Evolutionary conservation across 1,139 yeast species (phyloP).

Genomic region (Suhomyces bolitotheri): DNA sequence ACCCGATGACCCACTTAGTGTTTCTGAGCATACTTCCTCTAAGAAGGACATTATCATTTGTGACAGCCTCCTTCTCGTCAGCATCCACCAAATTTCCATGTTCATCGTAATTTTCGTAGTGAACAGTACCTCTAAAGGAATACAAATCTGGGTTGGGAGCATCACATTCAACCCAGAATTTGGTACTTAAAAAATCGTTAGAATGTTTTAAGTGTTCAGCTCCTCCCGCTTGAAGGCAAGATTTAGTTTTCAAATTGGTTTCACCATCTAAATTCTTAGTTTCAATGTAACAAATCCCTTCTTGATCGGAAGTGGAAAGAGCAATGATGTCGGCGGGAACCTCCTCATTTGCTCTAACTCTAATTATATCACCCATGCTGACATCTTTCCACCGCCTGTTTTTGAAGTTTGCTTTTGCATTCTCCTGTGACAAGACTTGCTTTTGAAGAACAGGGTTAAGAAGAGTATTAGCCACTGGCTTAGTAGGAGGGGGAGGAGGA

Average conservation of each 20-base stretch:
- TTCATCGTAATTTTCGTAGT: constrained; percentile 53
- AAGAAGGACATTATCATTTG: constrained; percentile 74
- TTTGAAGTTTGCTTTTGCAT: constrained; percentile 48
- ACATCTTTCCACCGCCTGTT: constrained; percentile 86
- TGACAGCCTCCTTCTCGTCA: constrained; percentile 69
- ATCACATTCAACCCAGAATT: constrained; percentile 87
- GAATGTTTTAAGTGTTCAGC: constrained; percentile 56
- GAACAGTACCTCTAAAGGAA: constrained; percentile 81
- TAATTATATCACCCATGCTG: constrained; percentile 83
- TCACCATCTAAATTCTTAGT: constrained; percentile 97
- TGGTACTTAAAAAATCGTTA: constrained; percentile 69
- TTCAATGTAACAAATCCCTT: constrained; percentile 90
- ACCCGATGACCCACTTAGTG: constrained; percentile 91
- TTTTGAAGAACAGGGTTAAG: constrained; percentile 34
- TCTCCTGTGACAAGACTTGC: constrained; percentile 19
- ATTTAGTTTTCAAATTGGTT: constrained; percentile 83
- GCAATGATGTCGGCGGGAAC: constrained; percentile 89
- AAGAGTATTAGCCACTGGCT: constrained; percentile 27
- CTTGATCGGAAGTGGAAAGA: constrained; percentile 79
- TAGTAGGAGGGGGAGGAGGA: constrained; percentile 9
- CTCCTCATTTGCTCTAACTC: constrained; percentile 84
- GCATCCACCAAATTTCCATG: constrained; percentile 37
- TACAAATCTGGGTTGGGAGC: constrained; percentile 85
- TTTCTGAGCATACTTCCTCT: constrained; percentile 93
- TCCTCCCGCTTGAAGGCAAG: constrained; percentile 71